phyloP scores from a whole-genome alignment of 1,284 basidiomycete genomes.

The Boletus nobilissimus region DNA sequence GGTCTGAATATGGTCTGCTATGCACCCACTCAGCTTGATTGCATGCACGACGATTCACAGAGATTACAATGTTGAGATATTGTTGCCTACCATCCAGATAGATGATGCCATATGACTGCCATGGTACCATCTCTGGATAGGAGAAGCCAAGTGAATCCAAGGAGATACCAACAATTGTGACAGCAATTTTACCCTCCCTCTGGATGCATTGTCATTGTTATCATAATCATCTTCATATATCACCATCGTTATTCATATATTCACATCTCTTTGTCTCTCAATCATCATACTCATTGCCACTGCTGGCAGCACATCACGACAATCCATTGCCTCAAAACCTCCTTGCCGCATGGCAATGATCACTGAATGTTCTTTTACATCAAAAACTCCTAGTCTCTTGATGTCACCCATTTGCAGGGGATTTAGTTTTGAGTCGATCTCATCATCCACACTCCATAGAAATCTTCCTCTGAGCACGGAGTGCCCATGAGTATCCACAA shows the following conservation, averaged over 20 bases:
- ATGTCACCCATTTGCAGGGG: slow-evolving; percentile 75
- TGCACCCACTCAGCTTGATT: background rate
- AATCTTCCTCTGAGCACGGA: slow-evolving; percentile 84
- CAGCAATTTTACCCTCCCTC: too few relatives aligned
- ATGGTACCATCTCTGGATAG: too few relatives aligned
- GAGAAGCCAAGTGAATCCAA: too few relatives aligned
- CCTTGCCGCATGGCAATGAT: too few relatives aligned
- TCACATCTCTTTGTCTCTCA: too few relatives aligned
- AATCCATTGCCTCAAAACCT: slow-evolving; percentile 82
- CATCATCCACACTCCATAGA: slow-evolving; percentile 76
- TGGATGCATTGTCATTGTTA: too few relatives aligned
- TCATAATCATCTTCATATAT: too few relatives aligned
- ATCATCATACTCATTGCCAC: too few relatives aligned
- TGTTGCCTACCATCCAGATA: background rate
- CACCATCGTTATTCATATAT: too few relatives aligned
- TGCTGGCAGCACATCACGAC: slow-evolving; percentile 77
- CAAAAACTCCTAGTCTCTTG: slow-evolving; percentile 80
- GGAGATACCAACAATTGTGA: too few relatives aligned
- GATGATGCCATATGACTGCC: slow-evolving; percentile 15
- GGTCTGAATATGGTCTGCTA: too few relatives aligned
- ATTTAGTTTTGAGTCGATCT: slow-evolving; percentile 54
- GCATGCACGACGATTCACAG: background rate
- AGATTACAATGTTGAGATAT: background rate
- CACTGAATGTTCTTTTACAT: slow-evolving; percentile 75
- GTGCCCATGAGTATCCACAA: slow-evolving; percentile 84